Evolutionary conservation across 768 basidiomycete species (phyloP).

Genomic region (Termitomyces sp.): DNA sequence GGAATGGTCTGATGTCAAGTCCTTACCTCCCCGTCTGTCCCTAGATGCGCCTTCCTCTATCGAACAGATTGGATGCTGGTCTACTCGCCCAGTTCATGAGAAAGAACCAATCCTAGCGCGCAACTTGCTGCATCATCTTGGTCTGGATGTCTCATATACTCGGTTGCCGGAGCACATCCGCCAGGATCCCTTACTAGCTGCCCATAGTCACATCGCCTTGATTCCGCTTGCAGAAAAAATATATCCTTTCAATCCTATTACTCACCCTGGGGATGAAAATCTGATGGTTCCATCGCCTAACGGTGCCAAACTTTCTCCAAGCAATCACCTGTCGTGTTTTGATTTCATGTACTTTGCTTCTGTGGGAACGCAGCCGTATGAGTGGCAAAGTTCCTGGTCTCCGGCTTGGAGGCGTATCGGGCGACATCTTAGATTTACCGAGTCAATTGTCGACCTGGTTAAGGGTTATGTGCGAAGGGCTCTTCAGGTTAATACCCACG

Average conservation of each 20-base stretch:
- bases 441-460: constrained; percentile 23
- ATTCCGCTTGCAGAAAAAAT: constrained; percentile 24
- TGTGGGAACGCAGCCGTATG: constrained; percentile 21
- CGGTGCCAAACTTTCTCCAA: constrained; percentile 20
- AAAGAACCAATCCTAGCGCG: constrained; percentile 19
- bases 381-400: constrained; percentile 31
- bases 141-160: constrained; percentile 31
- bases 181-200: constrained; percentile 13
- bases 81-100: constrained; percentile 18
- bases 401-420: constrained; percentile 39
- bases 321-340: constrained; percentile 26
- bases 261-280: constrained; percentile 15
- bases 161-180: constrained; percentile 22
- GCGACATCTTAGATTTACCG: constrained; percentile 28
- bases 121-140: constrained; percentile 23
- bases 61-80: constrained; percentile 27
- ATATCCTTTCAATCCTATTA: constrained; percentile 18
- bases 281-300: constrained; percentile 18
- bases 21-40: constrained; percentile 16
- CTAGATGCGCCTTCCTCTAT: constrained; percentile 6
- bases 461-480: constrained; percentile 26
- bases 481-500: constrained; percentile 17
- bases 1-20: constrained; percentile 46
- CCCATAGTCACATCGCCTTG: constrained; percentile 20
- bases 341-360: constrained; percentile 28